Evolutionary conservation across 345 rosid species (phyloP), one percentile per base, ranked within the genome.

Genomic region (Eucalyptus brandiana): DNA sequence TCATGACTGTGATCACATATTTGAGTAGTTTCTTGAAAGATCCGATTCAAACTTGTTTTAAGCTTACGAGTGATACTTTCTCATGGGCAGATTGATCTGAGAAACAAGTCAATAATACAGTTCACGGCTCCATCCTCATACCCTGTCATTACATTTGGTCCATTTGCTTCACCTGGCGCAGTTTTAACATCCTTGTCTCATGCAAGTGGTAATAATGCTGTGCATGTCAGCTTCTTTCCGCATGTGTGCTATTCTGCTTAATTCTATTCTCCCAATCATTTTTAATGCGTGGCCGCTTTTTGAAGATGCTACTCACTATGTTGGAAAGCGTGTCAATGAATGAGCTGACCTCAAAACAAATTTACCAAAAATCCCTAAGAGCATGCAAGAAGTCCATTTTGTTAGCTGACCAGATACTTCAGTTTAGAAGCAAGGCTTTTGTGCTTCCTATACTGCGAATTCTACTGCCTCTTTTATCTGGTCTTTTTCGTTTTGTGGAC

Each of bases 81-180:
- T 17, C 34, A 24, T 90, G 45, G 69, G 87, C 95, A 96, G 99
- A 94, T 97, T 95, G 99, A 97, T 94, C 95, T 97, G 88, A 93
- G 98, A 92, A 95, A 91, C 87, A 95, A 93, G 89, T 93, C 95
- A 58, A 87, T 3, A 72, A 91, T 97, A 89, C 90, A 91, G 89
- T 91, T 96, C 90, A 87, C 90, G 89, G 90, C 99, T 50, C 92
- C 95, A 9, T 48, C 95, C 51, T 92, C 96, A 37, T 96, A 94
- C 93, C 99, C 99, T 18, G 93, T 96, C 80, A 93, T 97, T 87
- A 95, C 97, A 81, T 97, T 97, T 90, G 99, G 99, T 90, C 99
- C 97, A 76, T 96, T 96, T 91, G 88, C 93, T 67, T 95, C 97
- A 51, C 98, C 99, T 10, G 87, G 90, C 89, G 95, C 93, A 67